A percentile compares a stretch with the other conserved stretches of the same genome.
These are phyloP conservation scores for Lomentospora prolificans DNA, from an alignment of 2,329 filamentous ascomycete species.

Conservation along the genomic window DNA sequence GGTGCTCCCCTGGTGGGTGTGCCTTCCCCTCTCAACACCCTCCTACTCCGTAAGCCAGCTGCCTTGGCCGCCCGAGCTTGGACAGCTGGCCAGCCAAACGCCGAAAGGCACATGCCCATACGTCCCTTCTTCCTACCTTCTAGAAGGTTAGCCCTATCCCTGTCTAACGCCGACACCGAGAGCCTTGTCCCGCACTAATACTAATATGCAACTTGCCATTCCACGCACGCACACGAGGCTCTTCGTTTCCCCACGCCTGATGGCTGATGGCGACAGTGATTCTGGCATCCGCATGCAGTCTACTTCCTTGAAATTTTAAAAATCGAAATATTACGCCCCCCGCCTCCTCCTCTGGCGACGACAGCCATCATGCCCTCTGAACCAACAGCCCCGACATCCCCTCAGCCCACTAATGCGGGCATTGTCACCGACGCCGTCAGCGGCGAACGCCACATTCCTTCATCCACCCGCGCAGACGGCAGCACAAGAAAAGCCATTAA, in stretches of 20 bases:
- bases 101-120: background rate
- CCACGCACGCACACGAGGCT: background rate
- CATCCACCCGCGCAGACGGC: slow-evolving; percentile 78
- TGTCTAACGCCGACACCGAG: background rate
- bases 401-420: slow-evolving; percentile 34
- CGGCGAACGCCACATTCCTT: slow-evolving; percentile 81
- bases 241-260: no score
- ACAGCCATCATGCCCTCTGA: slow-evolving; percentile 1
- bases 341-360: background rate
- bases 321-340: background rate
- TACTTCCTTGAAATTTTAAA: no score
- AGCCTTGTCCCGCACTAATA: no score
- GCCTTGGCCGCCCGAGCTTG: no score
- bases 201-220: no score
- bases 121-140: background rate
- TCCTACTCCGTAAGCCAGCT: no score
- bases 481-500: slow-evolving; percentile 90
- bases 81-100: no score
- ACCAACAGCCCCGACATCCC: background rate
- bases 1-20: no score
- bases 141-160: background rate
- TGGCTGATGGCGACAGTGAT: no score
- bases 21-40: no score
- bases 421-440: slow-evolving; percentile 67
- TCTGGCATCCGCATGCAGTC: no score